Evolutionary conservation across 306 rosid species (phyloP).

Genomic region (Neltuma alba): DNA sequence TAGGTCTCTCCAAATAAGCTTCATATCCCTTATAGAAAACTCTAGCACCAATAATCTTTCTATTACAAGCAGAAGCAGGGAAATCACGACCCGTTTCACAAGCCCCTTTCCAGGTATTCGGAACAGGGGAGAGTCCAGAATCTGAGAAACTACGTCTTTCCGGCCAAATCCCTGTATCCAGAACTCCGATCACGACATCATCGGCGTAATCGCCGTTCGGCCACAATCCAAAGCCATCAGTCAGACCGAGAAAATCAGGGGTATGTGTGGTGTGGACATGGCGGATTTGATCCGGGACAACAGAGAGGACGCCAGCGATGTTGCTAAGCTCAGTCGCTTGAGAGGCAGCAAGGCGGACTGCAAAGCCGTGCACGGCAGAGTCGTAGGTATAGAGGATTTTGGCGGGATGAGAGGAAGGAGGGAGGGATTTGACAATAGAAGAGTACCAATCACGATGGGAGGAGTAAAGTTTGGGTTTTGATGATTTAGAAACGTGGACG

Average conservation of each 20-base stretch:
- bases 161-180: slow-evolving; percentile 93
- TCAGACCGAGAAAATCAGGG: slow-evolving; percentile 65
- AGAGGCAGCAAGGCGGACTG: slow-evolving; percentile 54
- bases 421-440: slow-evolving; percentile 72
- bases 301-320: slow-evolving; percentile 50
- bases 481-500: slow-evolving; percentile 68
- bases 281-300: slow-evolving; percentile 69
- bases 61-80: slow-evolving; percentile 60
- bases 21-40: slow-evolving; percentile 67
- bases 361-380: slow-evolving; percentile 67
- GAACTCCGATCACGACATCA: slow-evolving; percentile 69
- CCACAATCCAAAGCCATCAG: slow-evolving; percentile 65
- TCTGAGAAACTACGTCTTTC: slow-evolving; percentile 69
- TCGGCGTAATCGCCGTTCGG: slow-evolving; percentile 57
- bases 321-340: slow-evolving; percentile 54
- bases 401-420: slow-evolving; percentile 58
- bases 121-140: slow-evolving; percentile 44
- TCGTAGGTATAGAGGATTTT: slow-evolving; percentile 71
- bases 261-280: slow-evolving; percentile 83
- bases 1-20: slow-evolving; percentile 43
- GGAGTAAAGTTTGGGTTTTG: slow-evolving; percentile 58
- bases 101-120: slow-evolving; percentile 63
- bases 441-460: slow-evolving; percentile 66
- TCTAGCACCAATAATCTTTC: slow-evolving; percentile 76
- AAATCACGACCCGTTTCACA: slow-evolving; percentile 52